Evolutionary conservation across 2,329 filamentous ascomycete genomes (phyloP).

Genomic region (Gnomoniopsis sp.): DNA sequence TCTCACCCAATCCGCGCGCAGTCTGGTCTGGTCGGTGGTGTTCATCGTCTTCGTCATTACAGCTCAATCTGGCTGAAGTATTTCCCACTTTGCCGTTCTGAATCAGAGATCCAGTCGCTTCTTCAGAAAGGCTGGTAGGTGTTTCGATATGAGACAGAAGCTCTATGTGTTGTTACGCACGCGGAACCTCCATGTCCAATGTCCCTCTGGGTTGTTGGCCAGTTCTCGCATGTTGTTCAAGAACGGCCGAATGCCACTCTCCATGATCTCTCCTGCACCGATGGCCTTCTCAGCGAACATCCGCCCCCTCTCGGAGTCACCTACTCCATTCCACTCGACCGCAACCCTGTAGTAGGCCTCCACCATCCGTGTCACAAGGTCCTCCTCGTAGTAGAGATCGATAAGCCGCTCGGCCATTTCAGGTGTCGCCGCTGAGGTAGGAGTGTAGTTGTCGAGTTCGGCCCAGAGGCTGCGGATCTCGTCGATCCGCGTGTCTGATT

Average conservation of each 20-base stretch:
- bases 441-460: constrained; percentile 33
- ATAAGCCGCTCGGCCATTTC: constrained; percentile 36
- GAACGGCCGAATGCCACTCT: constrained; percentile 28
- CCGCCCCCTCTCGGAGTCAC: constrained; percentile 27
- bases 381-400: constrained; percentile 33
- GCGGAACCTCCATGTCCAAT: constrained; percentile 26
- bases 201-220: constrained; percentile 24
- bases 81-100: too few relatives aligned
- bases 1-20: too few relatives aligned
- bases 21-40: too few relatives aligned
- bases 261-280: constrained; percentile 26
- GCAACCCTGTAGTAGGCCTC: constrained; percentile 37
- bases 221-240: constrained; percentile 32
- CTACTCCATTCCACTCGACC: constrained; percentile 36
- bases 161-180: background rate
- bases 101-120: too few relatives aligned
- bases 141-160: background rate
- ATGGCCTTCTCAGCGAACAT: constrained; percentile 29
- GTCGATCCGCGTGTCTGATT: constrained; percentile 32
- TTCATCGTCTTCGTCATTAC: too few relatives aligned
- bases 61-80: too few relatives aligned
- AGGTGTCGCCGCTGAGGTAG: constrained; percentile 25
- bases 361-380: constrained; percentile 27
- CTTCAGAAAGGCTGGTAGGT: too few relatives aligned
- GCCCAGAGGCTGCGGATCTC: constrained; percentile 29